These are phyloP conservation scores for Paulownia fortunei DNA, from an alignment of 257 asterid genomes.

Conservation along the genomic window DNA sequence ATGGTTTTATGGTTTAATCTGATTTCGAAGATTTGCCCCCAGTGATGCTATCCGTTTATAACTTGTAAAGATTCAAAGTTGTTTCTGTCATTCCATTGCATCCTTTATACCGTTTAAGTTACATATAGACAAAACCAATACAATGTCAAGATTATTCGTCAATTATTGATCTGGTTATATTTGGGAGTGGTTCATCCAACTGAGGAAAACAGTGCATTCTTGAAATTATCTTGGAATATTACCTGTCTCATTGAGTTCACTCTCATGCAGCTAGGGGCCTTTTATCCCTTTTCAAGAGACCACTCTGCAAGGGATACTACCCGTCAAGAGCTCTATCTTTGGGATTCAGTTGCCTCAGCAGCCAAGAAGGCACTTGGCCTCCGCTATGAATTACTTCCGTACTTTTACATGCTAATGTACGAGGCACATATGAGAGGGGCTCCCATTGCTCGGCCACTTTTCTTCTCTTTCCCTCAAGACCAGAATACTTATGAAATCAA, in stretches of 20 bases:
- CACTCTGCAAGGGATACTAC: slow-evolving; percentile 38
- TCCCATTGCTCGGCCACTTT: slow-evolving; percentile 54
- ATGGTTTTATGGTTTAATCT: too few relatives aligned
- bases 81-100: too few relatives aligned
- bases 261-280: slow-evolving; percentile 58
- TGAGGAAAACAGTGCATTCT: background rate
- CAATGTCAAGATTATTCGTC: too few relatives aligned
- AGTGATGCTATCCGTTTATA: too few relatives aligned
- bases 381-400: slow-evolving; percentile 49
- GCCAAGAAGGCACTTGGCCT: slow-evolving; percentile 58
- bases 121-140: too few relatives aligned
- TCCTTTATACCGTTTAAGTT: too few relatives aligned
- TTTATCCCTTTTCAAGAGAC: slow-evolving; percentile 65
- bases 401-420: slow-evolving; percentile 52
- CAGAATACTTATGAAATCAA: slow-evolving; percentile 46
- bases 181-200: too few relatives aligned
- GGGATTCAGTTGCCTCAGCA: slow-evolving; percentile 59
- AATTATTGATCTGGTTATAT: too few relatives aligned
- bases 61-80: too few relatives aligned
- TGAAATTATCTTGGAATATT: background rate
- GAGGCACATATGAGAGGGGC: slow-evolving; percentile 53
- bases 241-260: background rate
- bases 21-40: too few relatives aligned
- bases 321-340: slow-evolving; percentile 54
- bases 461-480: slow-evolving; percentile 60